These are phyloP conservation scores for Dictyostelium citrinum DNA, from an alignment of 78 protist species.

Conservation along the genomic window DNA sequence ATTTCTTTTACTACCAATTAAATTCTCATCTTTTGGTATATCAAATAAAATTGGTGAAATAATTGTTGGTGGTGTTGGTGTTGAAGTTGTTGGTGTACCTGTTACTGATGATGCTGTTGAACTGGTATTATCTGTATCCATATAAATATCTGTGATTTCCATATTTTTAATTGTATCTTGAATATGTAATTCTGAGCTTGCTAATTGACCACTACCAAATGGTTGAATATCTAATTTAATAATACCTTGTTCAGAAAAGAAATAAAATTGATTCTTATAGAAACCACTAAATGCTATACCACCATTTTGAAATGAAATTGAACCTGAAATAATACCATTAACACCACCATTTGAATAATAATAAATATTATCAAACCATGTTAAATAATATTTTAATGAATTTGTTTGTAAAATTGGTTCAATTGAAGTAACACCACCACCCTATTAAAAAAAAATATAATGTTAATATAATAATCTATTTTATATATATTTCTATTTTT, in stretches of 20 bases:
- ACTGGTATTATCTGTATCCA: background rate
- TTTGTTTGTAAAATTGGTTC: background rate
- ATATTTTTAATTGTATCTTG: slow-evolving; percentile 9
- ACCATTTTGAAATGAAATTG: background rate
- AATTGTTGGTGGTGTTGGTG: background rate
- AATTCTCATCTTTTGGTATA: background rate
- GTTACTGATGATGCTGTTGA: background rate
- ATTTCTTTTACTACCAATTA: slow-evolving; percentile 18
- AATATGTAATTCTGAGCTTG: background rate
- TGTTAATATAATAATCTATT: no score
- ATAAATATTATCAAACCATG: background rate
- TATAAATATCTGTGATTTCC: background rate
- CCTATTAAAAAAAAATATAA: background rate
- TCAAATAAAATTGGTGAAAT: slow-evolving; percentile 2
- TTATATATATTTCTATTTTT: no score
- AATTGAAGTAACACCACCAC: background rate
- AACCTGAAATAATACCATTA: background rate
- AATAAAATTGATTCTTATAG: background rate
- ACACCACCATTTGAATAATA: background rate
- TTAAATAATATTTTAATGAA: background rate
- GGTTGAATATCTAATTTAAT: slow-evolving; percentile 1
- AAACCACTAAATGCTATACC: background rate
- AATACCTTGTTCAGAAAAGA: background rate
- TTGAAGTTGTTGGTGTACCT: background rate
- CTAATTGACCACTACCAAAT: background rate